Percentiles rank a stretch among this genome's conserved stretches.
These are phyloP conservation scores for Pochonia chlamydosporia DNA, from an alignment of 2,329 filamentous ascomycete species.

Conservation along the genomic window DNA sequence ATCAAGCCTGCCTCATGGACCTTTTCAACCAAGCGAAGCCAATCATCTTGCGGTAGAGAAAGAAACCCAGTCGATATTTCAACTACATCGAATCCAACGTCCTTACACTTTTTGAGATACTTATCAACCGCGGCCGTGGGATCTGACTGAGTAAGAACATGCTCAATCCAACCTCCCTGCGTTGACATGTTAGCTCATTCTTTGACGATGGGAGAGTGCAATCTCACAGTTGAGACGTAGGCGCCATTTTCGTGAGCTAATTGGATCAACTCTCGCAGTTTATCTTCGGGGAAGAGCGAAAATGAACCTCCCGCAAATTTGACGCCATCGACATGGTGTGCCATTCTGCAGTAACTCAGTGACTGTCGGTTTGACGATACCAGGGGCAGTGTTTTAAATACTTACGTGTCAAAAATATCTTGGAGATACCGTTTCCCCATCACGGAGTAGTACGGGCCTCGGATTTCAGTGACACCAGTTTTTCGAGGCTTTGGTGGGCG, in stretches of 20 bases:
- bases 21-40: constrained; percentile 42
- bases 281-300: constrained; percentile 1
- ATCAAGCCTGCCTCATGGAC: constrained; percentile 41
- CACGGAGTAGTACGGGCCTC: constrained; percentile 48
- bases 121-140: constrained; percentile 38
- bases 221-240: not conserved
- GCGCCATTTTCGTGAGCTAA: constrained; percentile 5
- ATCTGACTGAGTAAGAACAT: constrained; percentile 29
- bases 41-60: constrained; percentile 47
- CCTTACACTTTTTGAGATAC: constrained; percentile 46
- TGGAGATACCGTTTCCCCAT: constrained; percentile 47
- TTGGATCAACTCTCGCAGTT: constrained; percentile 5
- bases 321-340: constrained; percentile 46
- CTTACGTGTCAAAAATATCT: constrained; percentile 45
- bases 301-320: constrained; percentile 40
- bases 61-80: constrained; percentile 49
- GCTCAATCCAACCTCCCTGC: not conserved
- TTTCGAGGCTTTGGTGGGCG: constrained; percentile 41
- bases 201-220: not conserved
- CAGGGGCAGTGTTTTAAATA: too few relatives aligned
- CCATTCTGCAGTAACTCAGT: constrained; percentile 32
- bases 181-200: not conserved
- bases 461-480: constrained; percentile 47
- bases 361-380: not conserved
- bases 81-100: constrained; percentile 47